These are phyloP conservation scores for Centrapalus pauciflorus DNA, from an alignment of 129 eudicot species.

Conservation along the genomic window DNA sequence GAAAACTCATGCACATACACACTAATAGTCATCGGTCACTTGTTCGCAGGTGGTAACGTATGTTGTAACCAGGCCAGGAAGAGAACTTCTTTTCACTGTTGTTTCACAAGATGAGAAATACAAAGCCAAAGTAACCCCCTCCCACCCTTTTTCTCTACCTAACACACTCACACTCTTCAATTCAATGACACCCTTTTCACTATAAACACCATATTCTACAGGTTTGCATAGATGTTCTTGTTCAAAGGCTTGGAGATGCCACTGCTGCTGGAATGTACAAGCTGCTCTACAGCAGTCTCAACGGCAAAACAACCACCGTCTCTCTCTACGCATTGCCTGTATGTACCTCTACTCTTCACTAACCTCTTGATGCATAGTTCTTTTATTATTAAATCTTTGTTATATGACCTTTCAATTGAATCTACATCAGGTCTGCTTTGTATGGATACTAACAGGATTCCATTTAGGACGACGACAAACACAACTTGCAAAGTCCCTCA, in stretches of 20 bases:
- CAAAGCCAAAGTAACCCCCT: conserved; percentile 75
- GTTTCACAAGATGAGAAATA: conserved; percentile 92
- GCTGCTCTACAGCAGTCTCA: conserved; percentile 46
- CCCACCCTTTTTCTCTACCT: neutral
- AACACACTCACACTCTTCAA: neutral
- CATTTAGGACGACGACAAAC: conserved; percentile 66
- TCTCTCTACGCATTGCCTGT: conserved; percentile 84
- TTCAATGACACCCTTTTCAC: neutral
- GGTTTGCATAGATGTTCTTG: conserved; percentile 93
- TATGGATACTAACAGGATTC: conserved; percentile 73
- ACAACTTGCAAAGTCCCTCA: conserved; percentile 56
- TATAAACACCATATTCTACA: conserved; percentile 7
- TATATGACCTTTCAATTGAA: neutral
- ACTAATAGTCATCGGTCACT: neutral
- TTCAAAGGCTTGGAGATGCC: conserved; percentile 95
- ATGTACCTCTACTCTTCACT: conserved; percentile 11
- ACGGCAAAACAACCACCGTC: conserved; percentile 49
- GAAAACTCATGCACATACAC: neutral
- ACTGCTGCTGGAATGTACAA: conserved; percentile 91
- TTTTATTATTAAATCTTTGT: neutral
- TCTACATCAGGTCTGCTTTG: conserved; percentile 54
- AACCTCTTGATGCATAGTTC: neutral
- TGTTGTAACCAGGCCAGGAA: conserved; percentile 85
- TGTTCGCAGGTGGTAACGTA: conserved; percentile 59
- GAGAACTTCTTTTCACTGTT: conserved; percentile 82